Evolutionary conservation across 345 rosid species (phyloP).

Genomic region (Salix udensis): DNA sequence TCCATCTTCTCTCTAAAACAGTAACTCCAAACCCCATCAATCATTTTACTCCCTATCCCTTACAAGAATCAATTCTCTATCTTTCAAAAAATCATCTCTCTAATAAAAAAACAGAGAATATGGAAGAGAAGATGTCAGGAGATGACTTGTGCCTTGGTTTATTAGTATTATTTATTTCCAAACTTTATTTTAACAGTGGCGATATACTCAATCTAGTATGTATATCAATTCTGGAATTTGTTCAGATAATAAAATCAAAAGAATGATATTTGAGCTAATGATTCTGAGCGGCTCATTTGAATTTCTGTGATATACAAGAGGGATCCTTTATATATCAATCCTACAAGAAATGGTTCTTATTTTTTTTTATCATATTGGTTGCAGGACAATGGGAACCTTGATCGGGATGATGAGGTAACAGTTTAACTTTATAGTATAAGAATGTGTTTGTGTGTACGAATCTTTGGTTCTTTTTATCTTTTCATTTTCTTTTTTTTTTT

Average conservation of each 20-base stretch:
- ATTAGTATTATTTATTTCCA: not conserved
- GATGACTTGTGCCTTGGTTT: not conserved
- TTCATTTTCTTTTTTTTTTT: not conserved
- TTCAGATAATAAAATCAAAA: not conserved
- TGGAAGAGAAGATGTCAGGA: not conserved
- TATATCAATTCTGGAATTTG: not conserved
- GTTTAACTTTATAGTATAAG: not conserved
- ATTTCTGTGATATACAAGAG: not conserved
- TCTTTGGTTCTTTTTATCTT: not conserved
- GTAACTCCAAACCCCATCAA: not conserved
- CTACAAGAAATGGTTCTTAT: not conserved
- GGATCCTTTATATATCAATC: not conserved
- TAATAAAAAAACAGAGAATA: not conserved
- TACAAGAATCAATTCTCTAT: not conserved
- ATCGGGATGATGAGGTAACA: slow-evolving; percentile 75
- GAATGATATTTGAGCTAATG: not conserved
- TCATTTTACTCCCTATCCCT: not conserved
- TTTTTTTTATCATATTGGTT: slow-evolving; percentile 15
- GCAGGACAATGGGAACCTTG: slow-evolving; percentile 70
- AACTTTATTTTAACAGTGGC: not conserved
- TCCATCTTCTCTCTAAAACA: not conserved
- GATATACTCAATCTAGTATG: not conserved
- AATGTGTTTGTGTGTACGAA: not conserved
- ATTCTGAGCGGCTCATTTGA: not conserved
- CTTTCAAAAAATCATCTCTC: no score